Conservation (phyloP, 1,139 yeast genomes). For the Debaryomycetaceae sp. region DNA sequence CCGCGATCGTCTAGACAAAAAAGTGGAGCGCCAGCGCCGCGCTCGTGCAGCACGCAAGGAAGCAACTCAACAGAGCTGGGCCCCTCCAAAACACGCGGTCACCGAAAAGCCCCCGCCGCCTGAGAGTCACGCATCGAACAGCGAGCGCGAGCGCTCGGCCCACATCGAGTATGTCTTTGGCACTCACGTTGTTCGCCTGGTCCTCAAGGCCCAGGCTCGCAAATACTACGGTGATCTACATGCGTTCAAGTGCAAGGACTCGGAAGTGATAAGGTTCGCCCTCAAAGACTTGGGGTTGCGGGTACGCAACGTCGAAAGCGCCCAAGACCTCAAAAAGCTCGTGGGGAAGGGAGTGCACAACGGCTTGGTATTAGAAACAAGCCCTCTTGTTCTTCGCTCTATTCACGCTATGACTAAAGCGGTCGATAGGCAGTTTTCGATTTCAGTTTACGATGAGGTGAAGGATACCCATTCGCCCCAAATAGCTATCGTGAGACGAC, state of each 20-base stretch:
- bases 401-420: conserved; percentile 23
- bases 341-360: conserved; percentile 72
- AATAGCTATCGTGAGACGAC: conserved; percentile 3
- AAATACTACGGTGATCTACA: conserved; percentile 40
- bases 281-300: conserved; percentile 37
- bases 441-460: conserved; percentile 12
- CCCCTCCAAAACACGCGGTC: too few relatives aligned
- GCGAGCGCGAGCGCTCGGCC: conserved; percentile 9
- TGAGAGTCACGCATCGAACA: conserved; percentile 1
- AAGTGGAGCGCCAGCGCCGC: conserved; percentile 27
- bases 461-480: conserved; percentile 7
- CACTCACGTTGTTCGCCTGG: conserved; percentile 64
- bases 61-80: too few relatives aligned
- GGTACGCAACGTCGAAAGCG: conserved; percentile 32
- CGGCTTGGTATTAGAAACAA: conserved; percentile 64
- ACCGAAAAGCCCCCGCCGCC: conserved; percentile 1
- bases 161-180: conserved; percentile 66
- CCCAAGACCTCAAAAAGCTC: conserved; percentile 48
- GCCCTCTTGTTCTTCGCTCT: conserved; percentile 39
- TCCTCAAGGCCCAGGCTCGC: conserved; percentile 47
- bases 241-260: conserved; percentile 31
- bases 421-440: conserved; percentile 18
- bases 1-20: conserved; percentile 18
- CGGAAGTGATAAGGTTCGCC: conserved; percentile 17
- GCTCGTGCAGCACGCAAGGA: conserved; percentile 19